Percentiles rank a stretch among this genome's conserved stretches.
These are phyloP conservation scores for Helotiales sp. DNA, from an alignment of 2,329 filamentous ascomycete genomes.

Conservation along the genomic window DNA sequence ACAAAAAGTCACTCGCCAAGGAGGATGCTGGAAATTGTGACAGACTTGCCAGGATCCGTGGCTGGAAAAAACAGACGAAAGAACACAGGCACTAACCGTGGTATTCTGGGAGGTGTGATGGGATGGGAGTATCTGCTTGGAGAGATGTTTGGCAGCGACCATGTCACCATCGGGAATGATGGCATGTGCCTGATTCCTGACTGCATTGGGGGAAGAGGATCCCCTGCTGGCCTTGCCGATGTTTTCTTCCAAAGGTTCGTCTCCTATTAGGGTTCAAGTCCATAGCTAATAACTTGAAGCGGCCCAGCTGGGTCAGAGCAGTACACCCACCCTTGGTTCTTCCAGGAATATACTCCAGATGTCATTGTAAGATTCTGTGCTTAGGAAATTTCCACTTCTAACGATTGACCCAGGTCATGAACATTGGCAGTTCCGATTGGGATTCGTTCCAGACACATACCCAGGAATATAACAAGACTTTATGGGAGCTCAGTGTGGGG, in stretches of 20 bases:
- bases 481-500: conserved; percentile 37
- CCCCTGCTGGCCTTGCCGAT: conserved; percentile 36
- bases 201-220: conserved; percentile 43
- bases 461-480: conserved; percentile 41
- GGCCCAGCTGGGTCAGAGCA: conserved; percentile 40
- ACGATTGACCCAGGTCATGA: conserved; percentile 39
- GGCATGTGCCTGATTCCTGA: conserved; percentile 45
- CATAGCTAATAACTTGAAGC: conserved; percentile 23
- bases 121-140: conserved; percentile 46
- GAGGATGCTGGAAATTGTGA: conserved; percentile 43
- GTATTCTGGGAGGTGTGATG: conserved; percentile 37
- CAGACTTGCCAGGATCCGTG: conserved; percentile 39
- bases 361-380: conserved; percentile 38
- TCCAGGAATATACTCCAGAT: conserved; percentile 44
- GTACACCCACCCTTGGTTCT: conserved; percentile 44
- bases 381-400: not conserved
- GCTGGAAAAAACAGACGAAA: conserved; percentile 24
- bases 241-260: conserved; percentile 39
- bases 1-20: not conserved
- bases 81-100: conserved; percentile 16
- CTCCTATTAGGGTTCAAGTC: not conserved
- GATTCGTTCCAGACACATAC: conserved; percentile 40
- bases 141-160: conserved; percentile 46
- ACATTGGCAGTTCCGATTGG: conserved; percentile 42
- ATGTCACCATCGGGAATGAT: conserved; percentile 42